Base-by-base conservation (phyloP, 2,329 filamentous ascomycete genomes). In the Ceratocystis smalleyi region DNA sequence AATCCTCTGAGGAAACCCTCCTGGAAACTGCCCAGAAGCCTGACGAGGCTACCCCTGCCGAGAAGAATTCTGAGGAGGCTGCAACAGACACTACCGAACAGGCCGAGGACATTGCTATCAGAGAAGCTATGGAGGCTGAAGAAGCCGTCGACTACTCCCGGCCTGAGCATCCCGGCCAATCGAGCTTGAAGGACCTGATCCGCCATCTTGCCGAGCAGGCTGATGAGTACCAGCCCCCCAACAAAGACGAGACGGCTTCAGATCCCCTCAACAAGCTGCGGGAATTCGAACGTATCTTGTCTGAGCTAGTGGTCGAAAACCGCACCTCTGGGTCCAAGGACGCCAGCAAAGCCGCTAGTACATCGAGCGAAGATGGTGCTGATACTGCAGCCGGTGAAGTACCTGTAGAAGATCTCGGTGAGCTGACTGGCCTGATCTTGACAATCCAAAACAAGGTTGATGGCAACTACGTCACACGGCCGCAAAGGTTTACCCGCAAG, bases 381-480 rank as follows among this genome's bases (percentile, higher is more conserved):
- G 32, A 30, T 5, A 24, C 61, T 27, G 27, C 19, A 6, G 5
- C 32, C 5, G 61, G 3, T 15, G 61, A 54, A 30, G 22, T 54
- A 15, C 54, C 54, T 30, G 54, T 8, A 27, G 65, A 65, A 22
- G 47, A 61, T 3, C 66, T 66, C 8, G 67, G 69, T 1, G 75
- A 79, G 2, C 70, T 91, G 0, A 75, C 90, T 30, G 88, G 83
- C 47, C 83, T 94, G 79, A 84, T 83, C 15, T 76, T 96, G 64
- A 86, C 83, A 0, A 77, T 89, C 61, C 83, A 83, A 68, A 94
- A 88, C 76, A 82, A 81, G 68, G 81, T 95, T 63, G 86, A 94
- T 70, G 85, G 81, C 19, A 63, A 76, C 12, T 80, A 81, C 63
- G 82, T 89, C 0, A 71, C 76, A 0, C 84, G 90, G 2, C 88